phyloP scores from a whole-genome alignment of 2,329 filamentous ascomycete species.

The Furcasterigmium furcatum region DNA sequence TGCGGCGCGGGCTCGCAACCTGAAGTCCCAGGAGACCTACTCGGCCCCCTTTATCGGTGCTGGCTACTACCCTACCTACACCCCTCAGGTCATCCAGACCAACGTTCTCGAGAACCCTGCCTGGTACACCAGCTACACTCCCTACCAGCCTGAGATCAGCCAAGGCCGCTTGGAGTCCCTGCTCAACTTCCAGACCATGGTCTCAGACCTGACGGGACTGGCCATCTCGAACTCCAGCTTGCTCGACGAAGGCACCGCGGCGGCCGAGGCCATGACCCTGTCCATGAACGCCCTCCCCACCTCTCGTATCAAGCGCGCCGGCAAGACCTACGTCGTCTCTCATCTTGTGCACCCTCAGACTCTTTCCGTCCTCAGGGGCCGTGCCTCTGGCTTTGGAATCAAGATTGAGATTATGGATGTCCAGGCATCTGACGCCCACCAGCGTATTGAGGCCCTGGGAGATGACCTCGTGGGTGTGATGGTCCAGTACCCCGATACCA shows the following conservation, averaged over 20 bases:
- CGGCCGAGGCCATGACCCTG: conserved; percentile 93
- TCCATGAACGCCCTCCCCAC: conserved; percentile 73
- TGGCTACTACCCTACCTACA: conserved; percentile 85
- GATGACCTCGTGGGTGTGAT: conserved; percentile 84
- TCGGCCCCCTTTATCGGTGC: conserved; percentile 65
- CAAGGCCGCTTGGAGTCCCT: conserved; percentile 90
- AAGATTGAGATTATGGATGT: conserved; percentile 72
- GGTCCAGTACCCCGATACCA: conserved; percentile 92
- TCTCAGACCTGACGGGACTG: conserved; percentile 82
- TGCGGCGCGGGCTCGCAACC: conserved; percentile 34
- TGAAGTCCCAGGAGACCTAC: conserved; percentile 32
- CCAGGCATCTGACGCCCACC: conserved; percentile 55
- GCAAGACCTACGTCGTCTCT: conserved; percentile 83
- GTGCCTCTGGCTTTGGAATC: conserved; percentile 89
- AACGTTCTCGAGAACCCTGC: conserved; percentile 90
- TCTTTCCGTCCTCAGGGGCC: conserved; percentile 75
- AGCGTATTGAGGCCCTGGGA: conserved; percentile 69
- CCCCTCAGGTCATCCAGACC: conserved; percentile 86
- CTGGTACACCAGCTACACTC: conserved; percentile 98
- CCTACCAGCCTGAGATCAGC: conserved; percentile 96
- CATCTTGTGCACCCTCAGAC: conserved; percentile 82
- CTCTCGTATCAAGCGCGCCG: conserved; percentile 67
- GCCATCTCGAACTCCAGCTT: conserved; percentile 89
- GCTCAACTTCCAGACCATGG: conserved; percentile 93
- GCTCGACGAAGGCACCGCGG: conserved; percentile 87